These are phyloP conservation scores for Voacanga thouarsii DNA, from an alignment of 257 asterid species.

Conservation along the genomic window DNA sequence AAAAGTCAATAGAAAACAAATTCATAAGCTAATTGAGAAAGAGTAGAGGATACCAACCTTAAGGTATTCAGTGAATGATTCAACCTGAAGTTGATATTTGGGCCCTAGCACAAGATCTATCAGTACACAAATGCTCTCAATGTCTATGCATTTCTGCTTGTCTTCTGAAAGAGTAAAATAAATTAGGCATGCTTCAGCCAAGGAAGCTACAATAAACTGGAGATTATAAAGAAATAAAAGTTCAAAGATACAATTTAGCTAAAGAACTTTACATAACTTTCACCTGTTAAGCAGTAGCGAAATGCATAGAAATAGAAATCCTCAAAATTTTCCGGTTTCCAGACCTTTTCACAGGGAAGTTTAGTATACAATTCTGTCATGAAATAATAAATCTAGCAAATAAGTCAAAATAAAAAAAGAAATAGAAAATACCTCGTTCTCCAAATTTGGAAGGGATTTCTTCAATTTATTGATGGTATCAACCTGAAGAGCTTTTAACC, in stretches of 20 bases:
- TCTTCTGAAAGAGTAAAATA: constrained; percentile 55
- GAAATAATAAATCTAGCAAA: constrained; percentile 2
- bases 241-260: constrained; percentile 6
- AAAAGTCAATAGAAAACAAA: background rate
- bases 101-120: constrained; percentile 70
- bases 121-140: constrained; percentile 65
- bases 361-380: constrained; percentile 4
- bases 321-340: constrained; percentile 50
- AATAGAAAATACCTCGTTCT: constrained; percentile 51
- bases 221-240: constrained; percentile 3
- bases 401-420: background rate
- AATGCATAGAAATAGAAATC: constrained; percentile 68
- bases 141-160: constrained; percentile 74
- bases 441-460: constrained; percentile 60
- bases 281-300: constrained; percentile 78
- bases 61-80: constrained; percentile 61
- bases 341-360: constrained; percentile 48
- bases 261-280: constrained; percentile 1
- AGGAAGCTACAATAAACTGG: background rate
- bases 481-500: constrained; percentile 58
- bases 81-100: constrained; percentile 57
- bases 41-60: constrained; percentile 45
- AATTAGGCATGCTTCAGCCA: constrained; percentile 8
- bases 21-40: background rate
- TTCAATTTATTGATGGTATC: constrained; percentile 50